Evolutionary conservation across 805 yeast genomes (phyloP), one percentile per base, ranked within the genome.

Genomic region (Candida khao-thaluensis): DNA sequence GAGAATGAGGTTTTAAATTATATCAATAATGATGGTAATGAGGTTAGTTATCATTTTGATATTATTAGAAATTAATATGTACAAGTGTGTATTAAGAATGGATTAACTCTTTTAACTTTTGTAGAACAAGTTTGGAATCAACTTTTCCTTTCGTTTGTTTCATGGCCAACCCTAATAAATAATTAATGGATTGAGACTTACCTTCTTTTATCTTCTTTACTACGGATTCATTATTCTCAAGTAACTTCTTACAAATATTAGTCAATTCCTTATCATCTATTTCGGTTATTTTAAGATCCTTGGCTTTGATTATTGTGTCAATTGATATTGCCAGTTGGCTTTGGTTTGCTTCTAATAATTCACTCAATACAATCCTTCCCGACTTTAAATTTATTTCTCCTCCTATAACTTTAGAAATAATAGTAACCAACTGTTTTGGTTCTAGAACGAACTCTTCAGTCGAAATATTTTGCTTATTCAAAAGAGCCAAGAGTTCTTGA

Each of bases 161-260:
- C 95, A 93, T 87, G 14, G 88, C 95, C 54, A 77, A 77, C 1
- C 97, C 98, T 3, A 93, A 73, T 40, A 93, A 66, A 52, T 69
- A 86, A 51, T 88, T 85, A n/a, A 91, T 51, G 9, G 89, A 77
- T 24, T 75, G 76, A 2, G 36, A 24, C 47, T 76, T 78, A 2
- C 89, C 90, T 0, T 62, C 51, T 16, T 56, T 56, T 18, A 88
- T 71, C 36, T 76, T 76, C 14, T 66, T 60, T 2, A 85, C 85
- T 12, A 82, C 75, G 12, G 75, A 76, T 0, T 68, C 69, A 49
- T 83, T 62, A 5, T 62, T 60, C 0, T 47, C 49, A 0, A 82
- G 56, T 2, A 81, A 71, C 8, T 60, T 62, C 14, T 44, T 37
- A 49, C 88, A 82, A 0, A 75, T 58, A 12, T 54, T 69, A 3